Conservation (phyloP, 2,329 filamentous ascomycete genomes). For the Diplocarpon rosae region DNA sequence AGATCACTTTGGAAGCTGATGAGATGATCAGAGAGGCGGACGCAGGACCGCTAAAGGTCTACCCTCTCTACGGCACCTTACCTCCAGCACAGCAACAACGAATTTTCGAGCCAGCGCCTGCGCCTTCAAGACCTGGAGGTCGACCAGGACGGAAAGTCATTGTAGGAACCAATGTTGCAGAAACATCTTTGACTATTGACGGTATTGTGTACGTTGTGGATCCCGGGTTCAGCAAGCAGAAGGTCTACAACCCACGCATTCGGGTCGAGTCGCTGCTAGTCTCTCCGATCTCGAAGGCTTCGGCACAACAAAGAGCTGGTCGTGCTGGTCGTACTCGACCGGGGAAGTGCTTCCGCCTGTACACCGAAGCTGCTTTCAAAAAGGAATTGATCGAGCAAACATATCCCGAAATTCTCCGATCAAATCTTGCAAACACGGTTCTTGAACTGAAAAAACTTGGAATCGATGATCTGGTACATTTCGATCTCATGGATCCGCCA, state of each 20-base stretch:
- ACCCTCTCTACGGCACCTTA: conserved; percentile 87
- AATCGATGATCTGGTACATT: conserved; percentile 90
- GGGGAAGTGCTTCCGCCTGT: conserved; percentile 95
- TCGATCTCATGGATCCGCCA: conserved; percentile 96
- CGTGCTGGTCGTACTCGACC: conserved; percentile 97
- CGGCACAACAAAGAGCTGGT: conserved; percentile 92
- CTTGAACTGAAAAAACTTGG: conserved; percentile 96
- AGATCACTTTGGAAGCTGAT: conserved; percentile 82
- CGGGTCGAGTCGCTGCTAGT: conserved; percentile 95
- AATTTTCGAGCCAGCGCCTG: conserved; percentile 86
- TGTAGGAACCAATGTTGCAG: conserved; percentile 93
- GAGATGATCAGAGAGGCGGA: conserved; percentile 87
- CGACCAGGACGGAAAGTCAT: conserved; percentile 88
- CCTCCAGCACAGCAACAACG: conserved; percentile 87
- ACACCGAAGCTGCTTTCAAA: conserved; percentile 93
- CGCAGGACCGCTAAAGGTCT: conserved; percentile 79
- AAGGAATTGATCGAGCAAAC: conserved; percentile 97
- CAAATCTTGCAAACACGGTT: conserved; percentile 89
- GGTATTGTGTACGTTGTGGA: conserved; percentile 99
- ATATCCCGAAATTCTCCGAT: conserved; percentile 89
- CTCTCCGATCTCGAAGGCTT: conserved; percentile 94
- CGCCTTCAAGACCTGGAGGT: conserved; percentile 60
- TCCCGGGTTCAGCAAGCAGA: conserved; percentile 97
- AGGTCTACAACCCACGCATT: conserved; percentile 96
- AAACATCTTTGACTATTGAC: conserved; percentile 95